Conservation (phyloP, 345 rosid species). For the Eucalyptus paniculata region DNA sequence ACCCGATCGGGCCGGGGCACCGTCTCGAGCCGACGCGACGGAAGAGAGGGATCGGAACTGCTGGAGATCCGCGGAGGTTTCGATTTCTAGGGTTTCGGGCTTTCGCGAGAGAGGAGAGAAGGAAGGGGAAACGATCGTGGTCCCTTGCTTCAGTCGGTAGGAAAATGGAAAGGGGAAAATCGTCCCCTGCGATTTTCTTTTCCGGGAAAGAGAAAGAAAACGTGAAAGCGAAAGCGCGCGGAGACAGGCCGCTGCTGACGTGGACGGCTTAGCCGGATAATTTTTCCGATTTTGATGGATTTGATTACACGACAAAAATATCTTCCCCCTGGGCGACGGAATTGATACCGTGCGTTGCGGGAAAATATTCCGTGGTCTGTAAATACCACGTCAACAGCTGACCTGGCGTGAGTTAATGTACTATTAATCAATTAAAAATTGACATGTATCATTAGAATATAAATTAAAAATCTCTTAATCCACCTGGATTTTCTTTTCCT, state of each 20-base stretch:
- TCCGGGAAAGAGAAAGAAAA: background rate
- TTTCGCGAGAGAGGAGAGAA: background rate
- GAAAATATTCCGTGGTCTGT: too few species aligned
- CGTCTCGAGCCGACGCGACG: background rate
- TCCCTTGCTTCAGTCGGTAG: background rate
- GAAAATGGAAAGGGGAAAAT: background rate
- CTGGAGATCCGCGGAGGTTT: background rate
- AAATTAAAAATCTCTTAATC: too few species aligned
- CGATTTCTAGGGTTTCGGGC: background rate
- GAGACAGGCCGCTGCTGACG: slow-evolving; percentile 28
- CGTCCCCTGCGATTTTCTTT: background rate
- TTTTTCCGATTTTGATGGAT: slow-evolving; percentile 49
- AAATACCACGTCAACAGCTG: background rate
- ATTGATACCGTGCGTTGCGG: background rate
- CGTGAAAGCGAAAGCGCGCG: background rate
- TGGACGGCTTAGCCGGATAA: slow-evolving; percentile 65
- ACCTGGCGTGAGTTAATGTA: too few species aligned
- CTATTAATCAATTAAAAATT: too few species aligned
- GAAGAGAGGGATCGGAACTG: background rate
- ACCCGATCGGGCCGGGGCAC: background rate
- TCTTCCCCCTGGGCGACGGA: background rate
- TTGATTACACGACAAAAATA: background rate
- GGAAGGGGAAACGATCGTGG: background rate
- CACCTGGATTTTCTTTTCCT: too few species aligned
- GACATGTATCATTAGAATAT: background rate